Percentiles rank a stretch among this genome's conserved stretches.
phyloP scores from a whole-genome alignment of 352 stramenopile species.

The Phytophthora rubi region DNA sequence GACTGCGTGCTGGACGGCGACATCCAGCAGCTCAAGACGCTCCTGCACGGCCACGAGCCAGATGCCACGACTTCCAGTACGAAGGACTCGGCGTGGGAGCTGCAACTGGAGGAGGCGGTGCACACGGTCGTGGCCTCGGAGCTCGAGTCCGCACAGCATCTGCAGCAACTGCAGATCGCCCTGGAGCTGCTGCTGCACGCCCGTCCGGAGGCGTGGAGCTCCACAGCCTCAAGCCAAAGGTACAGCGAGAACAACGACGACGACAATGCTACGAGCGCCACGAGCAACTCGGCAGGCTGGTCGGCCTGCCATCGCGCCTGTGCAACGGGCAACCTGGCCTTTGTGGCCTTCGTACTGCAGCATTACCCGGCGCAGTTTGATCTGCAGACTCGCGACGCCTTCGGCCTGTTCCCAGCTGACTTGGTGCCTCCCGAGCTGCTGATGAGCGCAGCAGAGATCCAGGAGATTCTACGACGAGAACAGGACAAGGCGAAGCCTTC shows the following conservation, averaged over 20 bases:
- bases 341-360: slow-evolving; percentile 59
- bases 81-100: slow-evolving; percentile 28
- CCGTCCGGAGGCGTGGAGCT: slow-evolving; percentile 41
- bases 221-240: slow-evolving; percentile 20
- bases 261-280: slow-evolving; percentile 11
- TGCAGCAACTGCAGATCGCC: slow-evolving; percentile 70
- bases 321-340: slow-evolving; percentile 63
- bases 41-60: slow-evolving; percentile 33
- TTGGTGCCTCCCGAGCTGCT: slow-evolving; percentile 61
- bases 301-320: slow-evolving; percentile 62
- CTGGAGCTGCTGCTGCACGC: slow-evolving; percentile 61
- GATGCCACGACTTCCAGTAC: slow-evolving; percentile 4
- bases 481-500: background rate
- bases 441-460: slow-evolving; percentile 34
- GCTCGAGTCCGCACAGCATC: slow-evolving; percentile 58
- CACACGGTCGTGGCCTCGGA: slow-evolving; percentile 66
- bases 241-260: slow-evolving; percentile 7
- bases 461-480: slow-evolving; percentile 17
- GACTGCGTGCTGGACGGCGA: slow-evolving; percentile 64
- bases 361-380: slow-evolving; percentile 40
- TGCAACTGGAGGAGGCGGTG: slow-evolving; percentile 60
- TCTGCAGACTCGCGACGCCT: slow-evolving; percentile 50
- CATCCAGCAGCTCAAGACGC: slow-evolving; percentile 53
- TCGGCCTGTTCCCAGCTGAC: slow-evolving; percentile 60
- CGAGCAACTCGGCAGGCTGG: slow-evolving; percentile 49